phyloP scores from a whole-genome alignment of 106 monocot species.

The Acorus gramineus region DNA sequence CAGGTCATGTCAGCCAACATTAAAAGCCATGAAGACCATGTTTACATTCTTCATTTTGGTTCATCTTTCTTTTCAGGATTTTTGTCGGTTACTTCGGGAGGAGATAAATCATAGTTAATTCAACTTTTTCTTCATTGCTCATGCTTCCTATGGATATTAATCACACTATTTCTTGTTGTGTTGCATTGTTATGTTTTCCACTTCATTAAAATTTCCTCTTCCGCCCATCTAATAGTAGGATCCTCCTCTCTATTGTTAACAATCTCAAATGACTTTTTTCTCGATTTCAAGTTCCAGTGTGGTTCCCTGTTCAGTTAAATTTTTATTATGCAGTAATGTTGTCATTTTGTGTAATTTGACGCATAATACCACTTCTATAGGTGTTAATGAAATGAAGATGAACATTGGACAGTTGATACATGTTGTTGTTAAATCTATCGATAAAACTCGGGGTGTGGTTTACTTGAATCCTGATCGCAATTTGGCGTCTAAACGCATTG shows the following conservation, averaged over 20 bases:
- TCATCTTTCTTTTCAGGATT: constrained; percentile 71
- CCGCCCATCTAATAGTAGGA: too few relatives aligned
- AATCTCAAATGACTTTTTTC: not conserved
- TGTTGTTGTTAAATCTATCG: constrained; percentile 60
- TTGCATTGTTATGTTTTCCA: too few relatives aligned
- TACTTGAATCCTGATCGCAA: constrained; percentile 40
- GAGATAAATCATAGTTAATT: constrained; percentile 17
- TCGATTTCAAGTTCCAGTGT: too few relatives aligned
- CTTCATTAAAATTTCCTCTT: too few relatives aligned
- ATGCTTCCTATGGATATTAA: too few relatives aligned
- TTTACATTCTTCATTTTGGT: constrained; percentile 91
- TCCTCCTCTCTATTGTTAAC: not conserved
- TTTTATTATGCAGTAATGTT: too few relatives aligned
- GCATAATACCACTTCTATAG: constrained; percentile 32
- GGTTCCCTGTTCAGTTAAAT: too few relatives aligned
- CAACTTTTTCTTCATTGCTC: not conserved
- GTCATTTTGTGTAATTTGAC: too few relatives aligned
- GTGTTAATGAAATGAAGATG: constrained; percentile 15
- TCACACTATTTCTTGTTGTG: too few relatives aligned
- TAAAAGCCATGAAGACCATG: constrained; percentile 93
- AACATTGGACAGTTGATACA: constrained; percentile 48
- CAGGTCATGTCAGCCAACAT: constrained; percentile 75
- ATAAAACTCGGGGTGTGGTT: constrained; percentile 56
- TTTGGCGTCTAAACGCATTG: constrained; percentile 52
- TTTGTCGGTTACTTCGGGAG: constrained; percentile 37